Evolutionary conservation across 1,284 basidiomycete species (phyloP), one percentile per base, ranked within the genome.

Genomic region (Wallemia ichthyophaga): DNA sequence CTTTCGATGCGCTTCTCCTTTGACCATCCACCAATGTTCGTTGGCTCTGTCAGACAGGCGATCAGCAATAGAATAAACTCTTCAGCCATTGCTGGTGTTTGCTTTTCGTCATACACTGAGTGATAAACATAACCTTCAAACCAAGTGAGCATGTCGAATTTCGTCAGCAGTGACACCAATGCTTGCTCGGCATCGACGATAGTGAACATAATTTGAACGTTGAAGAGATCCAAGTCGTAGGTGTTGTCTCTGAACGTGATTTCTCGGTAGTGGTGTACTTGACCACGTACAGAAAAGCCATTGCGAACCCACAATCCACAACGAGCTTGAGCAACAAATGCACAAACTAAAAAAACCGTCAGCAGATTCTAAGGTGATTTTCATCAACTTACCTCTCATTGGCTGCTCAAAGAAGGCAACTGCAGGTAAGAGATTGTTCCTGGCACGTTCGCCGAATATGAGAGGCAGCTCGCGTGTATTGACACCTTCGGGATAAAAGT

Each of bases 301-400:
- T 99, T 99, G 59, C 92, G 82, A 2, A 95, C 91, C 94, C 94
- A 99, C 23, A 96, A 76, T 1, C 91, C 89, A 1, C 86, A 83
- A 19, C 89, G 79, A 59, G 96, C 89, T 69, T 98, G 94, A 0
- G 92, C 87, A 31, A 96, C 81, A 76, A 88, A 84, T 0, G 82
- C 77, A 23, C 87, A 73, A 2, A 86, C 87, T 89, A 62, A 60
- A 25, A 3, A 55, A 58, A 61, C 21, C 25, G 33, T 27, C 11
- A 58, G 55, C 56, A 15, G 7, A 17, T 11, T 3, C 5, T 48
- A 11, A 3, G n/a, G n/a, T 13, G 37, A 15, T 21, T 54, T 59
- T 58, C 57, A 55, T 11, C 59, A 57, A 70, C 78, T 67, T 63
- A 85, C 87, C 86, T 74, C 85, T 73, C 37, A 92, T 67, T 0